phyloP scores from a whole-genome alignment of 768 basidiomycete genomes.

The Lactarius sanguifluus region DNA sequence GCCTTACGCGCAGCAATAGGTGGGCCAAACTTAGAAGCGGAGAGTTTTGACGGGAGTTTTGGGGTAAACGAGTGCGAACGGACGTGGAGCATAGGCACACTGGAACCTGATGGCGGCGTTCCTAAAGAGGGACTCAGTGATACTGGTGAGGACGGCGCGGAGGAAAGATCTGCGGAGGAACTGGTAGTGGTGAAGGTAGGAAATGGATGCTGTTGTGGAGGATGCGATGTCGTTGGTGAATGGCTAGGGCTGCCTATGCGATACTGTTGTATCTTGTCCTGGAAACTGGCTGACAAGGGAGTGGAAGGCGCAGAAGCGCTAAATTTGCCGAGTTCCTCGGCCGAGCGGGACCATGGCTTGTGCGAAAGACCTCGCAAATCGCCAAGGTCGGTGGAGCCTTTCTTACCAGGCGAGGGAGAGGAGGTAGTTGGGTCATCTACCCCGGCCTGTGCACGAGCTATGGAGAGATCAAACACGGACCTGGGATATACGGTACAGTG shows the following conservation, averaged over 20 bases:
- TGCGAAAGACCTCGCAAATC: constrained; percentile 70
- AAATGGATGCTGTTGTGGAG: constrained; percentile 36
- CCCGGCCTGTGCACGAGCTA: constrained; percentile 43
- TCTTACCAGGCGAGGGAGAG: constrained; percentile 37
- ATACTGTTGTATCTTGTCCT: constrained; percentile 66
- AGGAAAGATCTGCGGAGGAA: constrained; percentile 19
- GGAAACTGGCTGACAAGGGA: constrained; percentile 50
- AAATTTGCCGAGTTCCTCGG: constrained; percentile 70
- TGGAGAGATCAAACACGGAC: constrained; percentile 64
- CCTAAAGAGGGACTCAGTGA: constrained; percentile 36
- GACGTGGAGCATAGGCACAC: constrained; percentile 43
- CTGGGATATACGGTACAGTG: constrained; percentile 38
- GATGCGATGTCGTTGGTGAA: constrained; percentile 29
- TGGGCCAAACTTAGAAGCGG: constrained; percentile 49
- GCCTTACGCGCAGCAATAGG: constrained; percentile 53
- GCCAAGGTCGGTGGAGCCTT: constrained; percentile 46
- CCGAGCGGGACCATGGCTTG: constrained; percentile 77
- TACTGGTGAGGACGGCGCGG: constrained; percentile 32
- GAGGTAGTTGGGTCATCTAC: constrained; percentile 39
- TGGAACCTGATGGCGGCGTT: constrained; percentile 23
- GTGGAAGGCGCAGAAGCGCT: constrained; percentile 38
- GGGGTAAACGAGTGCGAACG: constrained; percentile 73
- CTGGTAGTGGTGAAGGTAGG: constrained; percentile 33
- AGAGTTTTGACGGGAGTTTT: constrained; percentile 66
- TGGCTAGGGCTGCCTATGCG: constrained; percentile 46